Base-by-base conservation (phyloP, 2,329 filamentous ascomycete genomes). In the Diaporthe eres region DNA sequence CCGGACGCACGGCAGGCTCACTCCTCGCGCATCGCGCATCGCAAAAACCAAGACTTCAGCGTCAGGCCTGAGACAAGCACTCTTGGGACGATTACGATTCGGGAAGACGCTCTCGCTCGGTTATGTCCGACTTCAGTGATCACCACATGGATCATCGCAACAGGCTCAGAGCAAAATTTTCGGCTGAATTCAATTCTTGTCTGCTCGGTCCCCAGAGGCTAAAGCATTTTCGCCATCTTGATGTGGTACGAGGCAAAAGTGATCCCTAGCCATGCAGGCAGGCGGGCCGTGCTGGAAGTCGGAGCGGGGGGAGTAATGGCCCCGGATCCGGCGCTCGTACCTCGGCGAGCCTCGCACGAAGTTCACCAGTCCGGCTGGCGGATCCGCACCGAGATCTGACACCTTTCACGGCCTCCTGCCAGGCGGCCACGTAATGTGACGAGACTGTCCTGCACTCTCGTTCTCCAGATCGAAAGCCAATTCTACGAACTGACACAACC, bases 1-100 rank as follows among this genome's bases (percentile, higher is more conserved):
- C 42, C 44, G 61, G 61, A n/a, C 61, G 17, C 61, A 67, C 42
- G 44, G 44, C 22, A 22, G 31, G 61, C 28, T 51, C 61, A 25
- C 51, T 51, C 42, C 61, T 67, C 42, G 28, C n/a, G 28, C 61
- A 68, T 67, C 42, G 44, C n/a, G 28, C 61, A 68, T 51, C 63
- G 28, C 63, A 47, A 68, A 34, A 17, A 51, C 63, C 63, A 68
- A 68, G 63, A 51, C 63, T 68, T 13, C 19, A 68, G 47, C 63
- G 22, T 37, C 63, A 68, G 31, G 44, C 63, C 63, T 68, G 63
- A 68, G 63, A 68, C 63, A 68, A n/a, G 63, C 63, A 68, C 31
- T 53, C 63, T 68, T 68, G 63, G 63, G 63, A 68, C 31, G 63
- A 51, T 25, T n/a, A 37, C 63, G 28, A 68, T 37, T 49, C 47